Conservation (phyloP, 1,284 basidiomycete species). For the Sporisorium graminicola region DNA sequence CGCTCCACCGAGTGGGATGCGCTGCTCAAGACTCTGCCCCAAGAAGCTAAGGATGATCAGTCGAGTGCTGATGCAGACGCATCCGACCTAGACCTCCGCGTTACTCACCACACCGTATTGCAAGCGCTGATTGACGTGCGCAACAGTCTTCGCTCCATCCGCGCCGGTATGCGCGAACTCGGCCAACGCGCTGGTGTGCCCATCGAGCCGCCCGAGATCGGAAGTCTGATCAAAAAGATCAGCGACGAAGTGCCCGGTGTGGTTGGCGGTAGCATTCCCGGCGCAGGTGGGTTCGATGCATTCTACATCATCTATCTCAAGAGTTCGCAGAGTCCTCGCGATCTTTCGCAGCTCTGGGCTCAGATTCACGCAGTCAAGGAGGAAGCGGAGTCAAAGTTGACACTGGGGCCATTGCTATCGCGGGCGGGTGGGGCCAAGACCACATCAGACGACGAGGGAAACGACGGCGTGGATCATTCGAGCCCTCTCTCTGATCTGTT, state of each 20-base stretch:
- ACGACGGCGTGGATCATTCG: background rate
- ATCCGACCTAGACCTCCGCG: constrained; percentile 10
- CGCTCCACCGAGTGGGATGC: constrained; percentile 47
- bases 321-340: constrained; percentile 15
- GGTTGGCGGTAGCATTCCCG: constrained; percentile 94
- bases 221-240: constrained; percentile 84
- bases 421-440: constrained; percentile 38
- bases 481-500: constrained; percentile 71
- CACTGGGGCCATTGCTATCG: constrained; percentile 39
- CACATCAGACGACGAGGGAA: background rate
- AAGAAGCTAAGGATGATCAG: constrained; percentile 9
- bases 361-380: constrained; percentile 40
- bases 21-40: constrained; percentile 26
- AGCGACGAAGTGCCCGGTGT: constrained; percentile 80
- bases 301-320: constrained; percentile 81
- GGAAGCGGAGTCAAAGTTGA: constrained; percentile 33
- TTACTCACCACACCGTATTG: constrained; percentile 25
- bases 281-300: constrained; percentile 97
- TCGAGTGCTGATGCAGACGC: constrained; percentile 7
- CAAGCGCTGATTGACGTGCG: constrained; percentile 57
- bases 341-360: constrained; percentile 45
- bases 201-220: constrained; percentile 92
- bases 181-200: constrained; percentile 83
- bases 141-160: constrained; percentile 76
- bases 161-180: constrained; percentile 87